Conservation (phyloP, 2,329 filamentous ascomycete species). For the Pseudocercospora ulei region DNA sequence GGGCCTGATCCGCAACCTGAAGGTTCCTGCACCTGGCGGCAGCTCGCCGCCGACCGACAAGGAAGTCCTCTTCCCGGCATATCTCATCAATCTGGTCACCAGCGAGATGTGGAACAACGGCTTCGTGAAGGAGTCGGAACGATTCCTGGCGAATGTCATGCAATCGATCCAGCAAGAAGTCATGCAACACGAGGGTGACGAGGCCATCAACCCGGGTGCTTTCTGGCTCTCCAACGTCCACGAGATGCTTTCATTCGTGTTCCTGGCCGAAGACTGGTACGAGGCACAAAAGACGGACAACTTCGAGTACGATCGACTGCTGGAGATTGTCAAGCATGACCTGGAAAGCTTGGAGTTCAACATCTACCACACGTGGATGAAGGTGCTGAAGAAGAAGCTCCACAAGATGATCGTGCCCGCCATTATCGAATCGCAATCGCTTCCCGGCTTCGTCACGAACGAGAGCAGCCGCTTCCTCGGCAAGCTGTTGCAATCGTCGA, state of each 20-base stretch:
- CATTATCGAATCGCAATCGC: slow-evolving; percentile 96
- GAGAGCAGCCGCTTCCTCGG: slow-evolving; percentile 97
- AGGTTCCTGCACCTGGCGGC: slow-evolving; percentile 81
- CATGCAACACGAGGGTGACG: slow-evolving; percentile 96
- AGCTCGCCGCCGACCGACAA: slow-evolving; percentile 91
- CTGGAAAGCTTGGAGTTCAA: slow-evolving; percentile 98
- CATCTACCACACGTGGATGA: slow-evolving; percentile 99
- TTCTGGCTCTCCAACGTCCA: slow-evolving; percentile 99
- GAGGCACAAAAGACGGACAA: slow-evolving; percentile 99
- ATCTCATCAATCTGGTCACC: slow-evolving; percentile 96
- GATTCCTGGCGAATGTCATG: slow-evolving; percentile 98
- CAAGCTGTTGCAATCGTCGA: slow-evolving; percentile 86
- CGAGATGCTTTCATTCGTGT: slow-evolving; percentile 99
- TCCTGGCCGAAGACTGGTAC: slow-evolving; percentile 98
- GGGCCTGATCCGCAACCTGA: slow-evolving; percentile 90
- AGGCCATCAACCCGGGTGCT: slow-evolving; percentile 90
- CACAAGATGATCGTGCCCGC: slow-evolving; percentile 99
- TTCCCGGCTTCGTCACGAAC: slow-evolving; percentile 96
- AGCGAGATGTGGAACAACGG: slow-evolving; percentile 99
- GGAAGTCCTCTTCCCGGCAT: slow-evolving; percentile 95
- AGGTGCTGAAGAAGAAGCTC: slow-evolving; percentile 97
- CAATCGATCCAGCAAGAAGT: slow-evolving; percentile 98
- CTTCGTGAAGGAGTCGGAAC: slow-evolving; percentile 97
- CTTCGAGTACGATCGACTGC: slow-evolving; percentile 91
- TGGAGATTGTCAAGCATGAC: slow-evolving; percentile 99